A percentile compares a stretch with the other conserved stretches of the same genome.
Evolutionary conservation across 2,329 filamentous ascomycete genomes (phyloP).

Genomic region (Ophiocordyceps sinensis): DNA sequence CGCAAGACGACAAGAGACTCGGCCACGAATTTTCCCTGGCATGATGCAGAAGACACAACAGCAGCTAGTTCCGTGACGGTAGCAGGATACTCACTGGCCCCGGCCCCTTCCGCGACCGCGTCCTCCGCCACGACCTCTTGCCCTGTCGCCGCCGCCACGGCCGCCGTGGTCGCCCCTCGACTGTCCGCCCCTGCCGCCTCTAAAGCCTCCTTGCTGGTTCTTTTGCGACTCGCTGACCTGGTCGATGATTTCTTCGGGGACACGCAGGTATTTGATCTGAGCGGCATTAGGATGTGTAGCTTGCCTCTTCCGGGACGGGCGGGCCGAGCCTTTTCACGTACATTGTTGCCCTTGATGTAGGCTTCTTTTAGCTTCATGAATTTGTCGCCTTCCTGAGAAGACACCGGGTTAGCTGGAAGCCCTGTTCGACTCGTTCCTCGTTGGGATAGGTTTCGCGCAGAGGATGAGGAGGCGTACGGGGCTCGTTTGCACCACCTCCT

Average conservation of each 20-base stretch:
- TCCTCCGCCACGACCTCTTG: constrained; percentile 24
- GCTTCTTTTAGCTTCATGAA: constrained; percentile 87
- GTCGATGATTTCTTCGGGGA: constrained; percentile 94
- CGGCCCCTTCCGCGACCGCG: constrained; percentile 20
- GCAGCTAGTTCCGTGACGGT: constrained; percentile 1
- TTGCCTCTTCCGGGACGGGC: neutral
- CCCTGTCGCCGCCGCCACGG: constrained; percentile 30
- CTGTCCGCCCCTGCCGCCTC: constrained; percentile 48
- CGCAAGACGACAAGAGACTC: neutral
- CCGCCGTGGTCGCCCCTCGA: constrained; percentile 41
- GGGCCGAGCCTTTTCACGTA: constrained; percentile 29
- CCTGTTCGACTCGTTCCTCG: neutral
- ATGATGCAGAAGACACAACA: neutral
- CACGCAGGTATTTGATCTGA: constrained; percentile 94
- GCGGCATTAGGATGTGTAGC: constrained; percentile 2
- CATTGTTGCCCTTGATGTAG: constrained; percentile 95
- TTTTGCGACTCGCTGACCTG: constrained; percentile 86
- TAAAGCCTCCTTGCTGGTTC: constrained; percentile 46
- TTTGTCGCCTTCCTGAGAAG: constrained; percentile 65
- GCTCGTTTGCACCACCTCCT: constrained; percentile 93
- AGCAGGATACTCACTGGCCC: constrained; percentile 14
- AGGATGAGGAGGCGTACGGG: constrained; percentile 34
- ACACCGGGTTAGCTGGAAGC: neutral
- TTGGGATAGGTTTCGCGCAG: neutral
- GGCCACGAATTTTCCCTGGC: neutral